Evolutionary conservation across 2,329 filamentous ascomycete species (phyloP), one percentile per base, ranked within the genome.

Genomic region (Aspergillus versicolor): DNA sequence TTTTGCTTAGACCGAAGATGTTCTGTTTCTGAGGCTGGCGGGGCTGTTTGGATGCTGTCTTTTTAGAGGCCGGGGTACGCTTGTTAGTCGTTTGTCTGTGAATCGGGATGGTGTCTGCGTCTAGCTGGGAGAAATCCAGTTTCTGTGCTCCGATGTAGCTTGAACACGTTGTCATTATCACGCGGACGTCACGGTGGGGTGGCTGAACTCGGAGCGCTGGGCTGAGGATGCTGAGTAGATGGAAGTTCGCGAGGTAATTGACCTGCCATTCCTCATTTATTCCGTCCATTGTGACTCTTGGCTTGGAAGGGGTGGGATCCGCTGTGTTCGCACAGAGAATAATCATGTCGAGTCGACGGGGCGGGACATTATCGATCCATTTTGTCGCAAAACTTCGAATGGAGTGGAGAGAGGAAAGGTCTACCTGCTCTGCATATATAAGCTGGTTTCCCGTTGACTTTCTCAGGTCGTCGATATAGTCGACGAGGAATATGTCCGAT

Each of bases 291-390:
- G 92, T 96, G 62, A 84, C 78, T 1, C 74, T 77, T 27, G 84
- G 79, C 62, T 79, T 76, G 5, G 82, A 81, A 1, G 87, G 46
- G 2, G 69, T 55, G 2, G 89, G 11, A 83, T 83, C 2, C 63
- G 92, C 79, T 0, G 88, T 88, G 44, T 89, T 89, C 9, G 88
- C 94, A 73, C 92, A 96, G 17, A 99, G 82, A 19, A 99, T 84
- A 46, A 99, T 79, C 86, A 93, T 92, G 73, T 99, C 94, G 6
- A 99, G 79, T 47, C 95, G 82, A 56, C 95, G 83, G 8, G 92
- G 91, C 3, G 94, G 93, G 21, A 90, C 85, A 73, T 97, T 97
- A 74, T 99, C 93, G 63, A 99, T 91, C 93, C 95, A 99, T 78
- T 91, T 93, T 0, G 94, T 99, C 12, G 94, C 94, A 72, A 99